These are phyloP conservation scores for Neofusicoccum kwambonambiense DNA, from an alignment of 2,329 filamentous ascomycete genomes.

Conservation along the genomic window DNA sequence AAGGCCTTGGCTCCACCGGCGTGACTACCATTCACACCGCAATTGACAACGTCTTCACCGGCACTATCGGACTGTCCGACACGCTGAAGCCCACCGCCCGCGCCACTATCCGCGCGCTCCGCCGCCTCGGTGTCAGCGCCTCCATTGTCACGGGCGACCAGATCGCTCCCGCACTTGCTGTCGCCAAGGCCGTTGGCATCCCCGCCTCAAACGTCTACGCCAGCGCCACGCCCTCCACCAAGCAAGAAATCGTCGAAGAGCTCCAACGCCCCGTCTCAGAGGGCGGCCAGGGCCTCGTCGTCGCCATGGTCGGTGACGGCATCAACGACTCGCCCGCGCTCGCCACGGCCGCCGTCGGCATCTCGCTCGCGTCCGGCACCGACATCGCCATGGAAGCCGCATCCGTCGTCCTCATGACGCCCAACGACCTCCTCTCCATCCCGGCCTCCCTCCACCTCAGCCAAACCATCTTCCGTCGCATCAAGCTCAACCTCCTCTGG, in stretches of 20 bases:
- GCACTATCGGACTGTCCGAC: conserved; percentile 80
- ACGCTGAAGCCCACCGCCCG: conserved; percentile 85
- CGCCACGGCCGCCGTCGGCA: conserved; percentile 87
- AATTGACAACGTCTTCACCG: conserved; percentile 77
- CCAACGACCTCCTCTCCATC: conserved; percentile 89
- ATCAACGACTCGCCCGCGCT: conserved; percentile 98
- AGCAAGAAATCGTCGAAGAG: conserved; percentile 77
- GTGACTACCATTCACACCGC: conserved; percentile 91
- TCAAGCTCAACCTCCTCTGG: conserved; percentile 91
- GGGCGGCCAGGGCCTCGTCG: conserved; percentile 61
- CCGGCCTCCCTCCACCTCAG: conserved; percentile 80
- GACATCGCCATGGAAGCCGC: conserved; percentile 98
- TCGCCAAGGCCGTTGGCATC: conserved; percentile 82
- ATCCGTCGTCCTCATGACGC: conserved; percentile 92
- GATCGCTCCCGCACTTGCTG: conserved; percentile 75
- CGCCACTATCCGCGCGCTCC: conserved; percentile 76
- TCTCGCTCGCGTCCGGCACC: conserved; percentile 87
- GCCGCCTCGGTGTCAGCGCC: conserved; percentile 79
- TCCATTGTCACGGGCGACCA: conserved; percentile 96
- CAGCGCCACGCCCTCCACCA: conserved; percentile 86
- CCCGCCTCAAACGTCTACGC: conserved; percentile 73
- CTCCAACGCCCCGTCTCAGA: conserved; percentile 57
- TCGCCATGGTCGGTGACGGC: conserved; percentile 95
- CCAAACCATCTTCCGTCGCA: conserved; percentile 81
- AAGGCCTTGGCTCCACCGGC: conserved; percentile 54